Evolutionary conservation across 2,329 filamentous ascomycete species (phyloP), one percentile per base, ranked within the genome.

Genomic region (Xylariales sp.): DNA sequence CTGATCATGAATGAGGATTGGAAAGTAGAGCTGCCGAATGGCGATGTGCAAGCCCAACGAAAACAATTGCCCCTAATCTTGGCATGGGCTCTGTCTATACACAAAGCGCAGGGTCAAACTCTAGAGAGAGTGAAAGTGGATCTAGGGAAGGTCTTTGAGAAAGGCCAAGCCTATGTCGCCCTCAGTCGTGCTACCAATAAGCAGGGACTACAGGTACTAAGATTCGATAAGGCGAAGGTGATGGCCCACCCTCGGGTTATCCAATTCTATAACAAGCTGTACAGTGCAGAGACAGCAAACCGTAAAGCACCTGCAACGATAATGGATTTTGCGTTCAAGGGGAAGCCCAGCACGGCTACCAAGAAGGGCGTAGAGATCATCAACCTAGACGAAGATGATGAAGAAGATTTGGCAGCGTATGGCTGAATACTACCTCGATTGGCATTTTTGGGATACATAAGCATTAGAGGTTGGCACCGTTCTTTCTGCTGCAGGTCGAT

Each of bases 81-180:
- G 20, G 93, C 93, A 0, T 98, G 93, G 93, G 93, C 93, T 2
- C 67, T 98, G 15, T 95, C 89, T 1, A 98, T 98, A 42, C 93
- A 98, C 69, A 98, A 98, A 64, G 93, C 93, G 1, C 91, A 97
- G 59, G 91, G 91, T 2, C 91, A 97, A 60, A 97, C 91, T 1
- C 68, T 96, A 18, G 89, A 95, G 55, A 76, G 91, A 35, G 93
- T 98, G 42, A 95, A 95, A 56, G 93, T 98, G 18, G 89, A 98
- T 57, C 72, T 98, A 1, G 86, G 88, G 20, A 85, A 80, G 44
- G 87, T 95, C 1, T 98, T 98, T 52, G 93, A 98, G 59, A 96
- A 95, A 61, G 93, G 93, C 0, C 93, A 98, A 61, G 93, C 93
- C 5, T 98, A 98, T 56, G 93, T 98, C 36, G 93, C 93, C 36